Percentiles rank a stretch among this genome's conserved stretches.
These are phyloP conservation scores for Hylodesmum podocarpum DNA, from an alignment of 306 rosid genomes.

Conservation along the genomic window DNA sequence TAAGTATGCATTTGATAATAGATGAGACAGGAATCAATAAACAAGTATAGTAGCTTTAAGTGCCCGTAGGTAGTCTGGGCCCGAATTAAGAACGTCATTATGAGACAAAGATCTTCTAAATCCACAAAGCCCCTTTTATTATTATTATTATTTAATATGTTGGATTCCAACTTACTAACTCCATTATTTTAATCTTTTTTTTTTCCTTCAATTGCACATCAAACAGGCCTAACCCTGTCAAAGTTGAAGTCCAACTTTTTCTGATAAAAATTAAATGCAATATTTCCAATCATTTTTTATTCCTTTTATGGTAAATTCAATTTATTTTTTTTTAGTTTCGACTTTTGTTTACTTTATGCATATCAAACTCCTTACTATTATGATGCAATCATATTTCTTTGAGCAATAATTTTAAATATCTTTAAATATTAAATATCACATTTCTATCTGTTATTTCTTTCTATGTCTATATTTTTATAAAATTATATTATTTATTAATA, in stretches of 20 bases:
- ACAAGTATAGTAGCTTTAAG: slow-evolving; percentile 25
- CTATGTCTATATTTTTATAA: no score
- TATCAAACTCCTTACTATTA: no score
- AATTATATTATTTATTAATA: no score
- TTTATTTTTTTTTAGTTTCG: background rate
- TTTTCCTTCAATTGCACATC: background rate
- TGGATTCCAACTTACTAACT: slow-evolving; percentile 24
- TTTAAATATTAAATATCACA: no score
- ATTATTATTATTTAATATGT: slow-evolving; percentile 15
- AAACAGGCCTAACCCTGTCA: background rate
- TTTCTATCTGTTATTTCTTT: no score
- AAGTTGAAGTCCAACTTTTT: background rate
- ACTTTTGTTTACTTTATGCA: no score
- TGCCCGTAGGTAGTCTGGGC: slow-evolving; percentile 41
- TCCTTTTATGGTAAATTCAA: background rate
- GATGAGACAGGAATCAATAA: background rate
- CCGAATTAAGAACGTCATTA: slow-evolving; percentile 33
- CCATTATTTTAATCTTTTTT: background rate
- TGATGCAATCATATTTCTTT: no score
- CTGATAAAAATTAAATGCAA: background rate
- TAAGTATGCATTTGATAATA: slow-evolving; percentile 15
- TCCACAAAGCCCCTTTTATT: slow-evolving; percentile 34
- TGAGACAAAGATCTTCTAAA: slow-evolving; percentile 53
- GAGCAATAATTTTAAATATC: no score
- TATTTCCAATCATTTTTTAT: background rate